Evolutionary conservation across 768 basidiomycete species (phyloP).

Genomic region (Phanerodontia chrysosporium): DNA sequence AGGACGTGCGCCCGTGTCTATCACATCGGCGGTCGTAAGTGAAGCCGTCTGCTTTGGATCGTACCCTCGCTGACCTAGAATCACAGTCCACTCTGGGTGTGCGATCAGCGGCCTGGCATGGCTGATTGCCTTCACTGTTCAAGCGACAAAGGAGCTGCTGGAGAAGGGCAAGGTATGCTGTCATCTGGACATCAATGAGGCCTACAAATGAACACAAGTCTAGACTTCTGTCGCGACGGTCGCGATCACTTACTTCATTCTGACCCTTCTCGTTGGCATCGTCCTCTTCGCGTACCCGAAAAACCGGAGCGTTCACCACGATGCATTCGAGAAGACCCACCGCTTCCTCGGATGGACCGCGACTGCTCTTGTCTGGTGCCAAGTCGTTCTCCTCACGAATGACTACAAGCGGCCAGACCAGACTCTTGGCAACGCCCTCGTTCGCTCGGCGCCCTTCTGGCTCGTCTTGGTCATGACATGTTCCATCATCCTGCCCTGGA

Average conservation of each 20-base stretch:
- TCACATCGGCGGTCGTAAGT: slow-evolving; percentile 48
- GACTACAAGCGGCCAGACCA: slow-evolving; percentile 40
- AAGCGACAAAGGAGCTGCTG: slow-evolving; percentile 47
- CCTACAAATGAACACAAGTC: slow-evolving; percentile 14
- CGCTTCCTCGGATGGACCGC: slow-evolving; percentile 56
- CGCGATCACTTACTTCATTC: slow-evolving; percentile 47
- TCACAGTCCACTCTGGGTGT: slow-evolving; percentile 49
- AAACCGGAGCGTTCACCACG: slow-evolving; percentile 42
- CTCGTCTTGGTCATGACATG: slow-evolving; percentile 47
- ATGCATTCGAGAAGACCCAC: slow-evolving; percentile 52
- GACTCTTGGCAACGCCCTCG: slow-evolving; percentile 39
- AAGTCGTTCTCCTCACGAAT: slow-evolving; percentile 48
- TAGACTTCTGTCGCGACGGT: slow-evolving; percentile 45
- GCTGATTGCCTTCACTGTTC: slow-evolving; percentile 45
- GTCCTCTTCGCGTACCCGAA: slow-evolving; percentile 49
- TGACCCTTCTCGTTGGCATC: slow-evolving; percentile 44
- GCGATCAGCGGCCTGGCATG: slow-evolving; percentile 51
- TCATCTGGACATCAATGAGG: no score
- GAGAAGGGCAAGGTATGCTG: slow-evolving; percentile 33
- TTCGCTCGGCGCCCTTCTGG: slow-evolving; percentile 50
- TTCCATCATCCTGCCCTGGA: slow-evolving; percentile 58
- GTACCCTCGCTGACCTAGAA: neutral
- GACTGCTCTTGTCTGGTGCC: slow-evolving; percentile 50
- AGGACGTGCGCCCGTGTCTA: slow-evolving; percentile 52
- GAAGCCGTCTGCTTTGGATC: neutral